Evolutionary conservation across 345 rosid genomes (phyloP).

Genomic region (Geranium rotundifolium): DNA sequence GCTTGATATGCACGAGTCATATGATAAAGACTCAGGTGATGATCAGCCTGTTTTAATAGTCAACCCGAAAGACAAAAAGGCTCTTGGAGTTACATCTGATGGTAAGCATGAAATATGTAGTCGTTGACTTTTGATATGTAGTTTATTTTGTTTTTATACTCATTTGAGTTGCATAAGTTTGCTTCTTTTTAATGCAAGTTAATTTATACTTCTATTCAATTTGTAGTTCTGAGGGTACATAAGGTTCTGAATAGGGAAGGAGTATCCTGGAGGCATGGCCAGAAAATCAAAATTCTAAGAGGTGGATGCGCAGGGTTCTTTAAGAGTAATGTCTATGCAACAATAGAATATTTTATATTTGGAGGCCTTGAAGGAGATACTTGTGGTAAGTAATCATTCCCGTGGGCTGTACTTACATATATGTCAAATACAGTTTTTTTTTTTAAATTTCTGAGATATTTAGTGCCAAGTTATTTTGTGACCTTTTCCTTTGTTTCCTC

Average conservation of each 20-base stretch:
- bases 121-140: neutral
- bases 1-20: conserved; percentile 44
- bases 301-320: conserved; percentile 49
- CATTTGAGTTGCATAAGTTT: neutral
- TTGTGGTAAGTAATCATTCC: conserved; percentile 38
- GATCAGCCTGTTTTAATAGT: conserved; percentile 41
- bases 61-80: conserved; percentile 32
- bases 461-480: neutral
- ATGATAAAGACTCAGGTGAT: conserved; percentile 58
- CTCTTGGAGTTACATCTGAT: conserved; percentile 42
- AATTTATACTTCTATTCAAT: conserved; percentile 8
- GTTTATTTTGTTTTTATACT: neutral
- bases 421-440: neutral
- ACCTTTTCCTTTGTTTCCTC: neutral
- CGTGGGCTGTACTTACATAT: neutral
- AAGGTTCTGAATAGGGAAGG: conserved; percentile 32
- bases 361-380: conserved; percentile 64
- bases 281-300: conserved; percentile 53
- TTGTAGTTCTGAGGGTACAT: conserved; percentile 57
- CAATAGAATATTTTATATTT: conserved; percentile 50
- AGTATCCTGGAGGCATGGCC: conserved; percentile 39
- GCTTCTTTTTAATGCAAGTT: conserved; percentile 4
- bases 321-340: conserved; percentile 41
- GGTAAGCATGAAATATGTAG: conserved; percentile 26
- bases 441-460: neutral